phyloP scores from a whole-genome alignment of 2,329 filamentous ascomycete genomes.

The Calonectria honghensis region DNA sequence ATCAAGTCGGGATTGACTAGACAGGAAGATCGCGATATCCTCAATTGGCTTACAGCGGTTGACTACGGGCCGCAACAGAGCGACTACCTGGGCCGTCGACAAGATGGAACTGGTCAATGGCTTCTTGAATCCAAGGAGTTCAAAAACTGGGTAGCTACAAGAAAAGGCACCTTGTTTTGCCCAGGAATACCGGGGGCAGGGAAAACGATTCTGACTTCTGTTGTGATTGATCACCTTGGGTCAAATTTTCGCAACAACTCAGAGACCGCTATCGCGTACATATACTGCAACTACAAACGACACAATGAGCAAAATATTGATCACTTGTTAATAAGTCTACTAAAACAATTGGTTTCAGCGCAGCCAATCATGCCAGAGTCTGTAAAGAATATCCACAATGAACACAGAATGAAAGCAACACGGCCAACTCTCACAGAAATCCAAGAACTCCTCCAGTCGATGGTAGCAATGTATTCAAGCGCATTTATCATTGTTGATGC shows the following conservation, averaged over 20 bases:
- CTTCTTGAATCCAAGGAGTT: constrained; percentile 61
- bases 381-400: no score
- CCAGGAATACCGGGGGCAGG: constrained; percentile 49
- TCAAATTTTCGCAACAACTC: neutral
- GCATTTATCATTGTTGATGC: constrained; percentile 51
- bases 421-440: neutral
- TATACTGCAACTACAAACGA: neutral
- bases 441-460: neutral
- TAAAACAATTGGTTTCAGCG: neutral
- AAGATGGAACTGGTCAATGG: constrained; percentile 65
- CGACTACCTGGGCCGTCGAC: constrained; percentile 57
- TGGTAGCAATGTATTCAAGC: neutral
- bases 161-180: constrained; percentile 61
- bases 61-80: constrained; percentile 62
- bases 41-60: constrained; percentile 46
- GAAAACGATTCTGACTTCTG: neutral
- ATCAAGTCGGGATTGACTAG: neutral
- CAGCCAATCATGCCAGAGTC: neutral
- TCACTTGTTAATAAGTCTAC: neutral
- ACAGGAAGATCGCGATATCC: neutral
- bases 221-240: neutral
- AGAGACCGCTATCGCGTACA: neutral
- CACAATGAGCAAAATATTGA: neutral
- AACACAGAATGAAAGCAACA: neutral
- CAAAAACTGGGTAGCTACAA: constrained; percentile 52